Evolutionary conservation across 495 filamentous ascomycete species (phyloP).

Genomic region (Baudoinia panamericana): DNA sequence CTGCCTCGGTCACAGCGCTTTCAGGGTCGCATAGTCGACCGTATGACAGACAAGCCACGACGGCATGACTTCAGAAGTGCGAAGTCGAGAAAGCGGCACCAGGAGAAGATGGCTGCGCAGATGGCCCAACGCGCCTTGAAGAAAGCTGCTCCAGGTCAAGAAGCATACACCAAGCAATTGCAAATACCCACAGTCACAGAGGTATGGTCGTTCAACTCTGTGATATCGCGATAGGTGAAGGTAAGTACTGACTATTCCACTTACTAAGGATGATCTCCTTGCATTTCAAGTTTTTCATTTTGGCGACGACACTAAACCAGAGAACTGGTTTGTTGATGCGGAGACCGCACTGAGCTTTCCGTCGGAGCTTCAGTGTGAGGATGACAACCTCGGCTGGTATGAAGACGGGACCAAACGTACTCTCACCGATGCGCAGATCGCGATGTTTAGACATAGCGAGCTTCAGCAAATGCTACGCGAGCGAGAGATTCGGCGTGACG

Average conservation of each 20-base stretch:
- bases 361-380: conserved; percentile 35
- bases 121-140: too few relatives aligned
- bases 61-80: too few relatives aligned
- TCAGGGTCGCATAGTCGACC: too few relatives aligned
- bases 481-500: conserved; percentile 27
- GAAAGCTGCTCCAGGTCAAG: too few relatives aligned
- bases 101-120: too few relatives aligned
- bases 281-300: conserved; percentile 53
- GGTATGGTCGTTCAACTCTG: conserved; percentile 1
- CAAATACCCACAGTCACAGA: conserved; percentile 15
- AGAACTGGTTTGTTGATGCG: conserved; percentile 18
- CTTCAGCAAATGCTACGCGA: conserved; percentile 56
- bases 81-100: too few relatives aligned
- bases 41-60: too few relatives aligned
- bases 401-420: conserved; percentile 80
- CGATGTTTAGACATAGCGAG: conserved; percentile 82
- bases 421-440: conserved; percentile 81
- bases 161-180: too few relatives aligned
- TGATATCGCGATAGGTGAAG: conserved; percentile 2
- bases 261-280: conserved; percentile 52
- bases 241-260: conserved; percentile 18
- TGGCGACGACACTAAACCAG: conserved; percentile 18
- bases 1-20: too few relatives aligned
- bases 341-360: conserved; percentile 34
- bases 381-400: conserved; percentile 78